Base-by-base conservation (phyloP, 2,329 filamentous ascomycete species). In the Penicillium sclerotigenum region DNA sequence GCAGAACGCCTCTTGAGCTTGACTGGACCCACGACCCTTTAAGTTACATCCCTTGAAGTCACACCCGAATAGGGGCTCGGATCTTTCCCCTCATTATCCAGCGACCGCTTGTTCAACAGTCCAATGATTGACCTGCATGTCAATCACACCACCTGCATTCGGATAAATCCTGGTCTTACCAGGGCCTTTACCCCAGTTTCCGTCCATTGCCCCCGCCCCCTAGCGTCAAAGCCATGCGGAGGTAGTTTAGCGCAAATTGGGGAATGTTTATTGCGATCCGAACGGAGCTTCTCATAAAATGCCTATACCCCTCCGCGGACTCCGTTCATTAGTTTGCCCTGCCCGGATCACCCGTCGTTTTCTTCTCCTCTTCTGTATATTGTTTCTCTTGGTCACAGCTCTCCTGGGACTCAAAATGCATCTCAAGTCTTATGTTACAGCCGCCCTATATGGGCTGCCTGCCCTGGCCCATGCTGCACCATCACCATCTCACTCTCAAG, bases 401-500 rank as follows among this genome's bases (percentile, higher is more conserved):
- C 56, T 68, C 16, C 54, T 75, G 37, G 64, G 65, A 26, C 47
- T 68, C 68, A 71, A 60, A 52, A 75, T 75, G 73, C 70, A 73
- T 62, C 45, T 75, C 59, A 70, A 68, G 42, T 64, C 65, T 13
- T 72, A 69, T 55, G 54, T 72, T 7, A 62, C 71, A 20, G 66
- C 68, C 9, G 68, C 69, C 62, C 62, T 75, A 8, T 66, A 68
- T 42, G 71, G 69, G 42, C 57, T 75, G 47, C 68, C 72, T 11
- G 65, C 62, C 16, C 59, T 74, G 41, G 62, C 65, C 5, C 57
- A 62, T 43, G 57, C 58, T 20, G 52, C 57, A 29, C 56, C 62
- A 6, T 60, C 66, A 5, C 42, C 58, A 9, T 55, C 58, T 5
- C 45, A 60, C 24, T 58, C 61, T 4, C 41, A 49, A 26, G 31